Conservation (phyloP, 352 stramenopile genomes). For the Globisporangium spiculum region DNA sequence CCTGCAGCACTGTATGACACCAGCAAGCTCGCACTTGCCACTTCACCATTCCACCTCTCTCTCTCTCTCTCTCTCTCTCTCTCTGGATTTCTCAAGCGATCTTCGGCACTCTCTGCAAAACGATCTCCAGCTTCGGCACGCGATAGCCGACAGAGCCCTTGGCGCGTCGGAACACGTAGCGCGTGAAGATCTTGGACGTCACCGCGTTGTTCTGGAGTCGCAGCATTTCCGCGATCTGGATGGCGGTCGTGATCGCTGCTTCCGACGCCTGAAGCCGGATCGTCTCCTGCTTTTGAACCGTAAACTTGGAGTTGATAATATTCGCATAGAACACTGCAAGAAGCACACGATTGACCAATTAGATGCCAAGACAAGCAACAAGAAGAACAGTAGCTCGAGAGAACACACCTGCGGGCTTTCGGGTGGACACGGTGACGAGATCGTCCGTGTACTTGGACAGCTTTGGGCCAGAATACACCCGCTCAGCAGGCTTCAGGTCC, state of each 20-base stretch:
- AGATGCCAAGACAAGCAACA: not conserved
- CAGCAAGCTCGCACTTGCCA: not conserved
- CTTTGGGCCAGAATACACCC: conserved; percentile 48
- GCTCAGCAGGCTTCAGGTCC: conserved; percentile 38
- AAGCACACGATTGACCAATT: not conserved
- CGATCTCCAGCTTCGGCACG: conserved; percentile 71
- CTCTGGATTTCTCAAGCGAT: conserved; percentile 21
- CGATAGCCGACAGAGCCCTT: conserved; percentile 50
- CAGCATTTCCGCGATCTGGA: conserved; percentile 70
- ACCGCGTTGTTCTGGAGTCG: conserved; percentile 56
- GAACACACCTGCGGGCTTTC: conserved; percentile 59
- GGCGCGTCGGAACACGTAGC: conserved; percentile 55
- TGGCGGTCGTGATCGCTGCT: conserved; percentile 64
- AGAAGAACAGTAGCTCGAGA: not conserved
- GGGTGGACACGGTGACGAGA: conserved; percentile 62
- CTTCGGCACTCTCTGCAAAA: conserved; percentile 43
- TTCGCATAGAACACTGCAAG: conserved; percentile 71
- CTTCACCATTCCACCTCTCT: not conserved
- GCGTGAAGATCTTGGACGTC: conserved; percentile 66
- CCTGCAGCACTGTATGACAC: not conserved
- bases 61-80: not conserved
- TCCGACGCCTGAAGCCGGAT: conserved; percentile 68
- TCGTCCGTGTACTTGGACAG: conserved; percentile 70
- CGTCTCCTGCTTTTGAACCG: conserved; percentile 58
- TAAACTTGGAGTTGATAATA: conserved; percentile 80